These are phyloP conservation scores for Chrysoporthe cubensis DNA, from an alignment of 2,329 filamentous ascomycete genomes.

Conservation along the genomic window DNA sequence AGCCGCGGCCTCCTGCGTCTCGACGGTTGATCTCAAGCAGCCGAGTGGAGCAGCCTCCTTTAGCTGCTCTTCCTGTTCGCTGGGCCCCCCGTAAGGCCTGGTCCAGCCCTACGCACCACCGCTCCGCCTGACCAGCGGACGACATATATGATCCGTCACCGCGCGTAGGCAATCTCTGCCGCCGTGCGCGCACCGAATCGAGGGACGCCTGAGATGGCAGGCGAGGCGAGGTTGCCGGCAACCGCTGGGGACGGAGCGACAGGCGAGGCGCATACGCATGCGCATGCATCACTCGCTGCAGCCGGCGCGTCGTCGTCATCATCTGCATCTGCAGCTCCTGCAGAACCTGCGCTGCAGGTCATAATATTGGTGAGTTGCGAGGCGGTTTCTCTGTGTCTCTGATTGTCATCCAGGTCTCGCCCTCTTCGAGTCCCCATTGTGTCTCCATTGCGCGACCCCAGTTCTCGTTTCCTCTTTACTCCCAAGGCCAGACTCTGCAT, in stretches of 20 bases:
- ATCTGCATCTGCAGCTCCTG: conserved; percentile 18
- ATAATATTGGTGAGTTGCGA: conserved; percentile 69
- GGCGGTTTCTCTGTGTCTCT: conserved; percentile 20
- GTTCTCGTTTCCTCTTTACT: background rate
- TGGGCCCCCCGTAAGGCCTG: background rate
- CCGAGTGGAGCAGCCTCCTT: background rate
- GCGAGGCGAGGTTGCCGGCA: conserved; percentile 23
- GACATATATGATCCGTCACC: background rate
- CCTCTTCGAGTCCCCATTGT: background rate
- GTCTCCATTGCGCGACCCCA: background rate
- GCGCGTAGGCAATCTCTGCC: conserved; percentile 18
- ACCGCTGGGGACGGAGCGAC: conserved; percentile 23
- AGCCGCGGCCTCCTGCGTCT: conserved; percentile 1
- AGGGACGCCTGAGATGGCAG: conserved; percentile 24
- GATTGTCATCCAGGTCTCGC: background rate
- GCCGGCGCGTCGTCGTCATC: background rate
- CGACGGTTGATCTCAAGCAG: conserved; percentile 4
- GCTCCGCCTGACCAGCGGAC: background rate
- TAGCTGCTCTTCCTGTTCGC: background rate
- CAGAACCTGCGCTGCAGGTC: conserved; percentile 66
- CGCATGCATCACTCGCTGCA: conserved; percentile 10
- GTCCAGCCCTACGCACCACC: conserved; percentile 1
- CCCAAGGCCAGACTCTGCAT: background rate
- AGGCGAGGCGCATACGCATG: conserved; percentile 18
- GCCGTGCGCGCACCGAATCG: conserved; percentile 4